Evolutionary conservation across 2,329 filamentous ascomycete genomes (phyloP).

Genomic region (Phialophora chinensis): DNA sequence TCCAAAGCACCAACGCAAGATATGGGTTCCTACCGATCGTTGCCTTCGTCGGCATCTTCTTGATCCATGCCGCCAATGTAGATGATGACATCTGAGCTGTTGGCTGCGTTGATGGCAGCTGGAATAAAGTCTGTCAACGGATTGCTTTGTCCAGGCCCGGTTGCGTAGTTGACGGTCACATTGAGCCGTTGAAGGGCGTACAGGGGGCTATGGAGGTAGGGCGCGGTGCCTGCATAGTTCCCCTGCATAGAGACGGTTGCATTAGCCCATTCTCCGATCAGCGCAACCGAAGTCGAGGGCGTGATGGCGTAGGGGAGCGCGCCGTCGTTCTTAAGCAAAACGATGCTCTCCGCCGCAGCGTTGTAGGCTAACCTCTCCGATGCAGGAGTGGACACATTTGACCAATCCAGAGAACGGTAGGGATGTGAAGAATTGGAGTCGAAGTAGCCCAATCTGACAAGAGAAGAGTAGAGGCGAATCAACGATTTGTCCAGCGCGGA

Average conservation of each 20-base stretch:
- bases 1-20: not conserved
- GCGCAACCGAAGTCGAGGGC: conserved; percentile 50
- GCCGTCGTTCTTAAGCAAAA: conserved; percentile 60
- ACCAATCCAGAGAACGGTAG: conserved; percentile 60
- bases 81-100: conserved; percentile 47
- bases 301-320: conserved; percentile 51
- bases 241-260: conserved; percentile 64
- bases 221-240: conserved; percentile 63
- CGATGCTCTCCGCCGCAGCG: conserved; percentile 56
- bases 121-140: conserved; percentile 4
- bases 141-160: conserved; percentile 39
- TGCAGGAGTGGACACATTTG: conserved; percentile 61
- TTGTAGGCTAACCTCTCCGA: conserved; percentile 62
- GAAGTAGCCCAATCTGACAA: conserved; percentile 60
- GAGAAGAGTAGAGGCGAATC: conserved; percentile 55
- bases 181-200: conserved; percentile 56
- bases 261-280: conserved; percentile 65
- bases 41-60: conserved; percentile 49
- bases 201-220: conserved; percentile 61
- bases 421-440: conserved; percentile 49
- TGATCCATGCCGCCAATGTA: conserved; percentile 52
- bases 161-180: conserved; percentile 53
- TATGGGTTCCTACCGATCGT: conserved; percentile 44
- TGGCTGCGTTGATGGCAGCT: conserved; percentile 38
- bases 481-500: conserved; percentile 55